Percentiles rank a stretch among this genome's conserved stretches.
These are phyloP conservation scores for Sclerotinia borealis DNA, from an alignment of 2,329 filamentous ascomycete species.

Conservation along the genomic window DNA sequence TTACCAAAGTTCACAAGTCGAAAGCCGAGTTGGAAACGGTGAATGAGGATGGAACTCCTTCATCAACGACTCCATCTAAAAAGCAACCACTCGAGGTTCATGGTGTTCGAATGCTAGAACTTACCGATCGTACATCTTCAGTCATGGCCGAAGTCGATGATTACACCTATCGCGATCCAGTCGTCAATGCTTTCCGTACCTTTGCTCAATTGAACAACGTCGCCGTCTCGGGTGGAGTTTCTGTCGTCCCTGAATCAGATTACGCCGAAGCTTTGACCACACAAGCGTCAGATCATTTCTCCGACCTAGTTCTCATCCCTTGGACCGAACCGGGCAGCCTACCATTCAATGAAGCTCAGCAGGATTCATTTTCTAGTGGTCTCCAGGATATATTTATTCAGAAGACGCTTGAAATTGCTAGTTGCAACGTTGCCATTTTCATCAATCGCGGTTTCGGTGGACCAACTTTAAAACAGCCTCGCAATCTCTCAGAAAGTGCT, in stretches of 20 bases:
- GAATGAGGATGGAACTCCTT: conserved; percentile 23
- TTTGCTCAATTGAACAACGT: conserved; percentile 82
- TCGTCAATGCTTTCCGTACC: conserved; percentile 85
- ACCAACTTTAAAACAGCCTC: conserved; percentile 36
- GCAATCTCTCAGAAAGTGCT: conserved; percentile 38
- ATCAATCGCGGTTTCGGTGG: conserved; percentile 66
- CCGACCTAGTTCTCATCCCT: conserved; percentile 75
- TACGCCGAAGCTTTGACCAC: conserved; percentile 72
- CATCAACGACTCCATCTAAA: conserved; percentile 21
- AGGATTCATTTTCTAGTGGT: conserved; percentile 54
- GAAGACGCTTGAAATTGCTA: conserved; percentile 54
- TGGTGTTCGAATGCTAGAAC: conserved; percentile 76
- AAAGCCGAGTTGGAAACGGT: conserved; percentile 30
- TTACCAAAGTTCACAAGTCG: conserved; percentile 33
- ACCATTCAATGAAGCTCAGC: conserved; percentile 48
- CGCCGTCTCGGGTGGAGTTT: conserved; percentile 73
- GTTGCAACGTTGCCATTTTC: conserved; percentile 69
- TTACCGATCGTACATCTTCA: conserved; percentile 87
- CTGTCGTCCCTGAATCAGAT: conserved; percentile 68
- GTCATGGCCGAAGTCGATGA: conserved; percentile 89
- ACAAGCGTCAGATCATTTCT: conserved; percentile 62
- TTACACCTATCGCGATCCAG: conserved; percentile 65
- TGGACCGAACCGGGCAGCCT: conserved; percentile 81
- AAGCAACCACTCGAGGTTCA: conserved; percentile 40
- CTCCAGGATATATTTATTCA: conserved; percentile 71